Evolutionary conservation across 306 rosid species (phyloP).

Genomic region (Sindora glabra): DNA sequence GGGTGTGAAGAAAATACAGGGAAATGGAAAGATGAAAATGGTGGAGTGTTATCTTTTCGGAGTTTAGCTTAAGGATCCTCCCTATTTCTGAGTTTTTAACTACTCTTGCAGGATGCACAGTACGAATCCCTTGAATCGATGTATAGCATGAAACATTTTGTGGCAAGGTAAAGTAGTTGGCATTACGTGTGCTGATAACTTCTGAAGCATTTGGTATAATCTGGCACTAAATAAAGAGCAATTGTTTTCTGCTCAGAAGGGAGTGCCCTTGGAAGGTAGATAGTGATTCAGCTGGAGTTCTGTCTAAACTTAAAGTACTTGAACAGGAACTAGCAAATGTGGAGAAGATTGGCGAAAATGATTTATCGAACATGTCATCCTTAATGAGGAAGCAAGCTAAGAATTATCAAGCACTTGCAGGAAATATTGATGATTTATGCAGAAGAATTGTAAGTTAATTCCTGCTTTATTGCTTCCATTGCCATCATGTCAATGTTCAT

Average conservation of each 20-base stretch:
- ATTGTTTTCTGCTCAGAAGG: conserved; percentile 38
- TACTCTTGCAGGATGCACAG: conserved; percentile 69
- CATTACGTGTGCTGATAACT: conserved; percentile 1
- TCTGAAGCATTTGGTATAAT: conserved; percentile 3
- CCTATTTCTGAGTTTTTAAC: conserved; percentile 5
- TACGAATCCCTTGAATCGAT: conserved; percentile 61
- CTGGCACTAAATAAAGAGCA: conserved; percentile 26
- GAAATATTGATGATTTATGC: conserved; percentile 77
- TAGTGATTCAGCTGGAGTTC: conserved; percentile 67
- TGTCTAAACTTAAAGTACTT: conserved; percentile 67
- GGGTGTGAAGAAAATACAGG: too few relatives aligned
- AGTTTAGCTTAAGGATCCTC: too few relatives aligned
- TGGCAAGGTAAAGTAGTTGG: conserved; percentile 52
- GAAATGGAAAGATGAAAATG: too few relatives aligned
- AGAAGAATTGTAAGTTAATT: conserved; percentile 52
- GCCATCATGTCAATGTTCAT: neutral
- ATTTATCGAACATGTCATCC: conserved; percentile 54
- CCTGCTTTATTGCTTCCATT: neutral
- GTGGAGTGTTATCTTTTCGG: too few relatives aligned
- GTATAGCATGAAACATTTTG: conserved; percentile 59
- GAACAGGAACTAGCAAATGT: conserved; percentile 69
- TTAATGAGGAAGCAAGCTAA: conserved; percentile 76
- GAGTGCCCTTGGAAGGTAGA: conserved; percentile 91
- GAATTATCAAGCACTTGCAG: conserved; percentile 73
- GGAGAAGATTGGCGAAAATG: conserved; percentile 57